Conservation (phyloP, 441 rosid species). For the Gossypium davidsonii region DNA sequence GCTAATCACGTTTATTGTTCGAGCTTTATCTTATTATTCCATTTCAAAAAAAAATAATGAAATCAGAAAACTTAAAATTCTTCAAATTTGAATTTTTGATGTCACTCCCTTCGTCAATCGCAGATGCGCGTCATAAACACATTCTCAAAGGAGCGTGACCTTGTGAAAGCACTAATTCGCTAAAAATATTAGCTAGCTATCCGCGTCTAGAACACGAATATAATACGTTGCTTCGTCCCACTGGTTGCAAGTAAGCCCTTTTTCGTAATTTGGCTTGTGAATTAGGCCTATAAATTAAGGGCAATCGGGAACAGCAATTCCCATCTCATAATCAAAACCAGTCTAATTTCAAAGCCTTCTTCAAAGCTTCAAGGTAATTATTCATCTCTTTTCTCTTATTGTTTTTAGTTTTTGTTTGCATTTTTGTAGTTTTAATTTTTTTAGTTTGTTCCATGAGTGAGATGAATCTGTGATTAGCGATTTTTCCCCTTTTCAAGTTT, state of each 20-base stretch:
- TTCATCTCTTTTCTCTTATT: neutral
- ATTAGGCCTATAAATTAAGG: neutral
- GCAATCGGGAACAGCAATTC: neutral
- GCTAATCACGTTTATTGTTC: too few species aligned
- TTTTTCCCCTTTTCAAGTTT: neutral
- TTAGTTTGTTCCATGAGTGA: neutral
- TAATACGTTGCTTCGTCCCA: neutral
- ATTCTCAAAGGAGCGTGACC: neutral
- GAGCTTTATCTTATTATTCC: too few species aligned
- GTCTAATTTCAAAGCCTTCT: neutral
- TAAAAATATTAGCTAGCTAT: neutral
- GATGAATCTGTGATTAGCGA: neutral
- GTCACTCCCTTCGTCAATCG: neutral
- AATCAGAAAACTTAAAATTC: too few species aligned
- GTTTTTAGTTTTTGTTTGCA: neutral
- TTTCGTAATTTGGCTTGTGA: neutral
- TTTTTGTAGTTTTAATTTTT: neutral
- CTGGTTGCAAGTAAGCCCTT: neutral
- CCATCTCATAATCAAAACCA: neutral
- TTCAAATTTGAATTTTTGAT: too few species aligned
- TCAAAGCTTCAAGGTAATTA: slow-evolving; percentile 2
- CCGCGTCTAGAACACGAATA: neutral
- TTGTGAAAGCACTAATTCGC: neutral
- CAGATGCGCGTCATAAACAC: neutral
- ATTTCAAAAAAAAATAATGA: too few species aligned